Evolutionary conservation across 2,329 filamentous ascomycete species (phyloP).

Genomic region (Tolypocladium capitatum): DNA sequence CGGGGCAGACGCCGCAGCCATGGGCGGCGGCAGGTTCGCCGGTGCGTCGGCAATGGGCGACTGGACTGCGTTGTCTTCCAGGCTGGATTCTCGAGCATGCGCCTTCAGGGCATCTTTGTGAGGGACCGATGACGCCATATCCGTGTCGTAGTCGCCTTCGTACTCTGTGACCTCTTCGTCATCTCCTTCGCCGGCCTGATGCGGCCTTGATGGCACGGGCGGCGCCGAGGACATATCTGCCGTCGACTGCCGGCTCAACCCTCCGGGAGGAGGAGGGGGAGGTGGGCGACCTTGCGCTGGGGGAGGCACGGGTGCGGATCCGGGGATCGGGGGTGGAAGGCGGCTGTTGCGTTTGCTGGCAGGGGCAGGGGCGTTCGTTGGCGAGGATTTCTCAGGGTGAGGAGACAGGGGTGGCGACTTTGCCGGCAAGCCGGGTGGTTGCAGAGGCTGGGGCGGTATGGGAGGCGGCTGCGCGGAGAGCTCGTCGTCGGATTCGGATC

Average conservation of each 20-base stretch:
- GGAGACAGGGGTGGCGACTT: constrained; percentile 22
- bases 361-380: constrained; percentile 28
- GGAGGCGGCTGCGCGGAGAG: constrained; percentile 40
- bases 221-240: constrained; percentile 35
- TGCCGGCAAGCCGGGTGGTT: constrained; percentile 11
- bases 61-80: constrained; percentile 55
- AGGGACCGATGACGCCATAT: constrained; percentile 85
- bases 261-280: constrained; percentile 50
- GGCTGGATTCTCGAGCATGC: constrained; percentile 62
- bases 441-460: constrained; percentile 24
- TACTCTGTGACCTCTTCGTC: constrained; percentile 82
- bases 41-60: constrained; percentile 36
- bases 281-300: constrained; percentile 47
- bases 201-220: constrained; percentile 22
- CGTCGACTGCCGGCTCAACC: constrained; percentile 44
- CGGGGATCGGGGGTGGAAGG: constrained; percentile 48
- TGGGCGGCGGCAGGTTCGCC: constrained; percentile 38
- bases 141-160: constrained; percentile 95
- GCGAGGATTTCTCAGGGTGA: constrained; percentile 25
- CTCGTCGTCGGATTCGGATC: constrained; percentile 84
- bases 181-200: constrained; percentile 44
- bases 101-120: constrained; percentile 87
- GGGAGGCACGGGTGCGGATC: constrained; percentile 30
- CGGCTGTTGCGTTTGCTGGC: constrained; percentile 43
- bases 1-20: constrained; percentile 40